These are phyloP conservation scores for Boletellus ananas DNA, from an alignment of 768 basidiomycete genomes.

Conservation along the genomic window DNA sequence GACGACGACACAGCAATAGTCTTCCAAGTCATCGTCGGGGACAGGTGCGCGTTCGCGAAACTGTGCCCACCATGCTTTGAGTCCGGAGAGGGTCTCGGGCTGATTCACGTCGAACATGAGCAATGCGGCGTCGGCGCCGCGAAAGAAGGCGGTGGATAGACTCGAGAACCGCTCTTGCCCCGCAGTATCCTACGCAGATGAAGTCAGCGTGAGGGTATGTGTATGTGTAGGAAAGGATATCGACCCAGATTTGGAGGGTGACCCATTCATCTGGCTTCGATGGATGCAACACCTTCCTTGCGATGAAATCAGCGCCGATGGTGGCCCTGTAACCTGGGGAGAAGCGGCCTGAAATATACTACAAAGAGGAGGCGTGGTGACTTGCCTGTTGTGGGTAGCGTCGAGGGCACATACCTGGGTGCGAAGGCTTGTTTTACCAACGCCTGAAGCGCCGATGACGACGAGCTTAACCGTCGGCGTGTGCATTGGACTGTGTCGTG, in stretches of 20 bases:
- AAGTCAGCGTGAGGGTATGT: not conserved
- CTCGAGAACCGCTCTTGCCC: slow-evolving; percentile 88
- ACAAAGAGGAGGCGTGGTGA: not conserved
- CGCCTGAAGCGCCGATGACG: slow-evolving; percentile 76
- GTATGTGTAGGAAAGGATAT: slow-evolving; percentile 12
- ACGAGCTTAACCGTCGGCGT: slow-evolving; percentile 81
- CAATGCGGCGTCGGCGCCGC: slow-evolving; percentile 78
- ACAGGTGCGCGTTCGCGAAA: slow-evolving; percentile 68
- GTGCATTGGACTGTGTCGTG: slow-evolving; percentile 7
- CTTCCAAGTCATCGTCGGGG: slow-evolving; percentile 54
- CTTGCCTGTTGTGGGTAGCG: not conserved
- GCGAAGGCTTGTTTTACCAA: slow-evolving; percentile 83
- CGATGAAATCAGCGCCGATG: slow-evolving; percentile 87
- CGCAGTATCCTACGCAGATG: slow-evolving; percentile 83
- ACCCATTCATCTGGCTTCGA: slow-evolving; percentile 51
- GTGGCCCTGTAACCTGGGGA: slow-evolving; percentile 77
- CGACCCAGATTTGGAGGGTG: slow-evolving; percentile 67
- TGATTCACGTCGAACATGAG: slow-evolving; percentile 79
- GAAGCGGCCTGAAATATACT: slow-evolving; percentile 78
- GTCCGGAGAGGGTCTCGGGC: slow-evolving; percentile 52
- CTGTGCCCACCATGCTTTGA: slow-evolving; percentile 76
- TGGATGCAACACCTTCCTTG: slow-evolving; percentile 66
- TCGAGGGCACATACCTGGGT: slow-evolving; percentile 50
- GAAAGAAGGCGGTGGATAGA: slow-evolving; percentile 78
- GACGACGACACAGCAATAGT: slow-evolving; percentile 69